Evolutionary conservation across 202 grass and related monocot species (phyloP), one percentile per base, ranked within the genome.

Genomic region (Alloteropsis angusta): DNA sequence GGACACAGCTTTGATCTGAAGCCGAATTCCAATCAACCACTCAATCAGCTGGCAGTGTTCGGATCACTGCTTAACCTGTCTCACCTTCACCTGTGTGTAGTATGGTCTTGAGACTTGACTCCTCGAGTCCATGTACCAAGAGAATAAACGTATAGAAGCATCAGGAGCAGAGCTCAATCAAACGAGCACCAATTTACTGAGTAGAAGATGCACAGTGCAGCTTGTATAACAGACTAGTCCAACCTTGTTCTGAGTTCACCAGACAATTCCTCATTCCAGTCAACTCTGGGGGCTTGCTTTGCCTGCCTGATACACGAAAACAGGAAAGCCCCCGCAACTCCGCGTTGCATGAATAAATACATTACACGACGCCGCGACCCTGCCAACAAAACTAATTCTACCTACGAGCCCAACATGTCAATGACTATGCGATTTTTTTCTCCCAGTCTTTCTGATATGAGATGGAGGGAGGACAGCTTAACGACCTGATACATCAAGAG

Each of bases 401-500:
- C 44, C 10, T 72, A 56, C 28, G 11, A 75, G 22, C 16, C 17
- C 3, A 77, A 18, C 43, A 60, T 66, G 1, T 38, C 37, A 39
- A 41, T 56, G 10, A 7, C 43, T 55, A 37, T 25, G 14, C 9
- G 0, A 18, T n/a, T n/a, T 34, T 41, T 30, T 30, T 30, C 28
- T 32, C 32, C 13, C 26, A 7, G 7, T 15, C 19, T 37, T 6
- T 76, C 46, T 30, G 28, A 30, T 30, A 30, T 65, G 15, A 18
- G 39, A 74, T 15, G 55, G 63, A 37, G 42, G 16, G 43, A 43
- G 21, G 65, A 72, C 71, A 77, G 49, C 44, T 76, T 41, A 41
- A 78, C 17, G 53, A 79, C 61, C 49, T 56, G 65, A 68, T 46
- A 80, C 32, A 55, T 60, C 36, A 35, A 41, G n/a, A 71, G 58